These are phyloP conservation scores for Chlorella sp. DNA, from an alignment of 139 green algal species.

Conservation along the genomic window DNA sequence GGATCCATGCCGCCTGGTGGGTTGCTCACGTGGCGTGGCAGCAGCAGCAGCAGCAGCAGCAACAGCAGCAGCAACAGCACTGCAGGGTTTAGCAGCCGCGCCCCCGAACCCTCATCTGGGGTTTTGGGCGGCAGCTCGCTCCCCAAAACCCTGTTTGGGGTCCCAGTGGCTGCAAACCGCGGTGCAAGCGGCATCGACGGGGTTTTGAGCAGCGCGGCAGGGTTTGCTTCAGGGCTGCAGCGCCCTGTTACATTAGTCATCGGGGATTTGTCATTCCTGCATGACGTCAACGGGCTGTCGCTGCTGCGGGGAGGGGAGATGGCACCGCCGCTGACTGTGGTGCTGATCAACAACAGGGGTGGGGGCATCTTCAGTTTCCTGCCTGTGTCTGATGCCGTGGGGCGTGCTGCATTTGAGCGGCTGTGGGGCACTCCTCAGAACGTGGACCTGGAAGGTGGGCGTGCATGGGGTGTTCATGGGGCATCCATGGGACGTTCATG, in stretches of 20 bases:
- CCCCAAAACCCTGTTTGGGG: too few relatives aligned
- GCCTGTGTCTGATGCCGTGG: conserved; percentile 70
- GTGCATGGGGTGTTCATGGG: too few relatives aligned
- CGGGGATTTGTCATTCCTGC: conserved; percentile 95
- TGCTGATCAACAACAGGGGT: conserved; percentile 95
- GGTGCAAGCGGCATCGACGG: conserved; percentile 97
- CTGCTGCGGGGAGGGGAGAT: conserved; percentile 67
- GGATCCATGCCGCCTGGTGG: too few relatives aligned
- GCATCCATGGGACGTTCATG: too few relatives aligned
- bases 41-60: too few relatives aligned
- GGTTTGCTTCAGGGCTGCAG: conserved; percentile 82
- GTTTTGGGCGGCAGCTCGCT: too few relatives aligned
- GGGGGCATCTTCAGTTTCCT: conserved; percentile 98
- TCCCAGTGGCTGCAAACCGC: too few relatives aligned
- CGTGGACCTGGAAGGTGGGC: too few relatives aligned
- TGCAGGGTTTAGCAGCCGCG: too few relatives aligned
- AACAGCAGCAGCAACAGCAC: too few relatives aligned
- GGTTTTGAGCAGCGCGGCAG: conserved; percentile 83
- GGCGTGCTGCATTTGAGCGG: conserved; percentile 63
- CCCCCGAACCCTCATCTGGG: too few relatives aligned
- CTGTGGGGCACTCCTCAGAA: conserved; percentile 91
- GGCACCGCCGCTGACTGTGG: conserved; percentile 81
- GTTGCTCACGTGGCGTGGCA: too few relatives aligned
- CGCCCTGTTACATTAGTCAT: conserved; percentile 81
- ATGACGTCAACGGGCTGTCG: conserved; percentile 93